Percentiles rank a stretch among this genome's conserved stretches.
Evolutionary conservation across 805 yeast genomes (phyloP).

Genomic region (Candida berthetii): DNA sequence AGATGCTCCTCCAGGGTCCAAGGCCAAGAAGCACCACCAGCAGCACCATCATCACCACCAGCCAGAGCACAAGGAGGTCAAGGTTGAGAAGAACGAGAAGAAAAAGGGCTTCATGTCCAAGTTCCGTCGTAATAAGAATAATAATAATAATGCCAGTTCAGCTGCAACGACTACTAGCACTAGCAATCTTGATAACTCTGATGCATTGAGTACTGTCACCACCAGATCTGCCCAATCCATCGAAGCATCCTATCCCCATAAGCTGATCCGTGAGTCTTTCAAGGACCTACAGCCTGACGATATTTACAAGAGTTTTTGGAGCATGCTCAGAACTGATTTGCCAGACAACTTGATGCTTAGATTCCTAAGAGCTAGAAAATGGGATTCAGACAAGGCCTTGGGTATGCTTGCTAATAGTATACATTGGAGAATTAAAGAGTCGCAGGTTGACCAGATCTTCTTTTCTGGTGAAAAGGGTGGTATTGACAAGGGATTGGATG

Average conservation of each 20-base stretch:
- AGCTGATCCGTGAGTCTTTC: slow-evolving; percentile 40
- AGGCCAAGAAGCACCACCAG: slow-evolving; percentile 3
- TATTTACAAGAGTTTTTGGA: slow-evolving; percentile 48
- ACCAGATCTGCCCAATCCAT: slow-evolving; percentile 23
- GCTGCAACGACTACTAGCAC: background rate
- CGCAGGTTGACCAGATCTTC: slow-evolving; percentile 56
- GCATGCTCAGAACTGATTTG: slow-evolving; percentile 64
- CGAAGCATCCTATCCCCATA: slow-evolving; percentile 26
- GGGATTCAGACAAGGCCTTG: slow-evolving; percentile 63
- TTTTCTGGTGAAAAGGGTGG: slow-evolving; percentile 66
- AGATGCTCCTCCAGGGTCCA: slow-evolving; percentile 6
- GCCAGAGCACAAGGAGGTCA: slow-evolving; percentile 1
- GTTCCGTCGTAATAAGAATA: slow-evolving; percentile 14
- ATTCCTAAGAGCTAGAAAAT: slow-evolving; percentile 83
- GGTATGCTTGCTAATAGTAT: slow-evolving; percentile 69
- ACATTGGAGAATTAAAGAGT: slow-evolving; percentile 66
- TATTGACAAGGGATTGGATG: slow-evolving; percentile 35
- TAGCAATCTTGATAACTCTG: slow-evolving; percentile 5
- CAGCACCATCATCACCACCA: slow-evolving; percentile 4
- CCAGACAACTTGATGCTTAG: slow-evolving; percentile 77
- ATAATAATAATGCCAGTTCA: background rate
- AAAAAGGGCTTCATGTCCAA: slow-evolving; percentile 15
- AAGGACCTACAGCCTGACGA: slow-evolving; percentile 45
- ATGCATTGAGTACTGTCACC: slow-evolving; percentile 13
- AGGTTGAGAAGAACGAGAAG: slow-evolving; percentile 15